Evolutionary conservation across 345 rosid species (phyloP).

Genomic region (Ailanthus altissimus): DNA sequence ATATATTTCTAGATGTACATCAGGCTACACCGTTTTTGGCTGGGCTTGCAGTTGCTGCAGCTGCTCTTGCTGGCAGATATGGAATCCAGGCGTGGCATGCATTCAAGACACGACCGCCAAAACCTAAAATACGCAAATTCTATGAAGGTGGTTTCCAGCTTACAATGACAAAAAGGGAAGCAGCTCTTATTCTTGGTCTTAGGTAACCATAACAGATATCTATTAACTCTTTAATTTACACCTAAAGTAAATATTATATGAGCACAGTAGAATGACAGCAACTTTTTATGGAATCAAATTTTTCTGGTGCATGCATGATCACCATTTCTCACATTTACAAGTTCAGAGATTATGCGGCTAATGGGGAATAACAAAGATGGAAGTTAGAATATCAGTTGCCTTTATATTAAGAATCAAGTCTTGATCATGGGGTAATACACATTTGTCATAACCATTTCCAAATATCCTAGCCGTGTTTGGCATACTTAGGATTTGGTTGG

Average conservation of each 20-base stretch:
- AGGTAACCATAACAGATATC: conserved; percentile 39
- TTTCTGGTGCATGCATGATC: not conserved
- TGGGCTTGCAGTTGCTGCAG: conserved; percentile 80
- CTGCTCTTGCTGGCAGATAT: conserved; percentile 80
- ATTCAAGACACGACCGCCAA: conserved; percentile 65
- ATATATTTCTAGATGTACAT: conserved; percentile 19
- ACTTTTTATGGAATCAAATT: not conserved
- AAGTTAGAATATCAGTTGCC: not conserved
- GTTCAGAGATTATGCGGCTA: not conserved
- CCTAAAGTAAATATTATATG: not conserved
- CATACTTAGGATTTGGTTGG: not conserved
- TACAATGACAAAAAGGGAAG: conserved; percentile 77
- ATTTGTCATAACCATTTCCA: not conserved
- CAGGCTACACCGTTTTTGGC: conserved; percentile 83
- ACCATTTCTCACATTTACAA: not conserved
- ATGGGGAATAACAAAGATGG: not conserved
- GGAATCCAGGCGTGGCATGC: conserved; percentile 94
- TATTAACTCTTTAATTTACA: not conserved
- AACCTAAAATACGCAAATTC: conserved; percentile 54
- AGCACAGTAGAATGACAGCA: not conserved
- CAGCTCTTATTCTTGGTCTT: conserved; percentile 73
- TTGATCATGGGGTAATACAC: not conserved
- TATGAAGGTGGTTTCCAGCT: conserved; percentile 81
- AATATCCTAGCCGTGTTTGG: not conserved
- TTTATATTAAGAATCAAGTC: not conserved